Evolutionary conservation across 176 grass and related monocot species (phyloP), one percentile per base, ranked within the genome.

Genomic region (Puya raimondii): DNA sequence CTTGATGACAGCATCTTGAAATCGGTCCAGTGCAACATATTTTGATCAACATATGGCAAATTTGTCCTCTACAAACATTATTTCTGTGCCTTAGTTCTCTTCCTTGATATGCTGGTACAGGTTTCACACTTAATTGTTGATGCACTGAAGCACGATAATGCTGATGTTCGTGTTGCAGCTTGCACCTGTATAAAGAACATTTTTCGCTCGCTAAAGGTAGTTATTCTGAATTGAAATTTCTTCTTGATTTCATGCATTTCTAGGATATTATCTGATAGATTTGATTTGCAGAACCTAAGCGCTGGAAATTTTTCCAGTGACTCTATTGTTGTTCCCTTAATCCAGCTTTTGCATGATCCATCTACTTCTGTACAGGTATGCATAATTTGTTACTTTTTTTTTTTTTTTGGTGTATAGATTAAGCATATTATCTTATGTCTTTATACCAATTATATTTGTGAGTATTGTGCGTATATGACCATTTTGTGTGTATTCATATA

Each of bases 121-220:
- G 87, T 90, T 47, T 78, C 83, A 72, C 78, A 76, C 75, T 88
- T 88, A 73, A 78, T 99, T 69, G 52, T 99, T 59, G 89, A 99
- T 77, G 78, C 85, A 21, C 74, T 99, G 67, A 93, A 99, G 66
- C 87, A 99, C 78, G 80, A 90, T 66, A 88, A 63, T 83, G 65
- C 66, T 64, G 86, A 99, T 81, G 84, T 99, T 75, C 94, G 89
- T 21, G 50, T 83, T 84, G 94, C 94, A 63, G 89, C 89, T 77
- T 99, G 89, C 68, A 68, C 57, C 74, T 92, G 89, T 78, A 80
- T 99, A 58, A 99, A 90, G 87, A 99, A 91, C 80, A 93, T 99
- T 77, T 91, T 85, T 74, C 91, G 94, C 6, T 93, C 94, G 47
- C 80, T 88, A 14, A 93, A 99, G 89, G 94, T 91, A 73, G 48